phyloP scores from a whole-genome alignment of 2,329 filamentous ascomycete species.

The Fusarium nisikadoi region DNA sequence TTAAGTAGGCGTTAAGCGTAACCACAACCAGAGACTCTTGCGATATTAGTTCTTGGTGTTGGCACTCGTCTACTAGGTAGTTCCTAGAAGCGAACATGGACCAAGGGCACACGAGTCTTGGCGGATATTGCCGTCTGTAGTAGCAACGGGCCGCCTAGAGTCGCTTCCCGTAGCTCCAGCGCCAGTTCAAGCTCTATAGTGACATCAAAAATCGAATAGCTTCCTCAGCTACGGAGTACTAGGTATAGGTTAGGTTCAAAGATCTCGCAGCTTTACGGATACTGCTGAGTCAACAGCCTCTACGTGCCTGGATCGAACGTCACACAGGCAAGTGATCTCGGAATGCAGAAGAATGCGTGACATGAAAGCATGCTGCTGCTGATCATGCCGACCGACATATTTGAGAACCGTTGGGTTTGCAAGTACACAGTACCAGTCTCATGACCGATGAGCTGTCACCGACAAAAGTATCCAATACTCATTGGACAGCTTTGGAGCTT shows the following conservation, averaged over 20 bases:
- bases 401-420: conserved; percentile 14
- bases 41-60: neutral
- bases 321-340: conserved; percentile 7
- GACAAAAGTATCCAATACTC: conserved; percentile 24
- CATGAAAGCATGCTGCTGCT: conserved; percentile 32
- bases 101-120: neutral
- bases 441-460: conserved; percentile 1
- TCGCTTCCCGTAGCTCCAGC: conserved; percentile 15
- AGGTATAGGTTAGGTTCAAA: conserved; percentile 10
- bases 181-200: conserved; percentile 15
- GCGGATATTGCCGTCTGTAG: conserved; percentile 23
- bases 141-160: conserved; percentile 22
- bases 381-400: conserved; percentile 31
- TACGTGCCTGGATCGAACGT: conserved; percentile 12
- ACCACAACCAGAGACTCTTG: neutral
- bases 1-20: neutral
- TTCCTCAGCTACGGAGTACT: neutral
- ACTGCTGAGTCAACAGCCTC: conserved; percentile 17
- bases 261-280: neutral
- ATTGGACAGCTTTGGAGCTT: conserved; percentile 27
- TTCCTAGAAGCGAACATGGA: neutral
- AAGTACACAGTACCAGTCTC: conserved; percentile 23
- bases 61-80: neutral
- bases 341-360: conserved; percentile 35
- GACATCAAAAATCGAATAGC: conserved; percentile 13